These are phyloP conservation scores for Verruconis gallopava DNA, from an alignment of 2,329 filamentous ascomycete genomes.

Conservation along the genomic window DNA sequence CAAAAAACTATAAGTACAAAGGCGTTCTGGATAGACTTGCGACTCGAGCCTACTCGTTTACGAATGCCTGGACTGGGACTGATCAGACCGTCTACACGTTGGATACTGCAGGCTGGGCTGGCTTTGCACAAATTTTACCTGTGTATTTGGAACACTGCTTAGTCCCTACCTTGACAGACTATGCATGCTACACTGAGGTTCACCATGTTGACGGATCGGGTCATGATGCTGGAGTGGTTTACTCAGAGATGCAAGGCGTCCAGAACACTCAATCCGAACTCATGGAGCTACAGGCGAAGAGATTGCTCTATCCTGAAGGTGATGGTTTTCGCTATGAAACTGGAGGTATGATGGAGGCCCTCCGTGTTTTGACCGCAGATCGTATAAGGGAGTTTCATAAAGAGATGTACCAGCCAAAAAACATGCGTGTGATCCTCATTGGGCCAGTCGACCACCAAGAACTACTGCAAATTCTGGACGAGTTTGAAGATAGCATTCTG, in stretches of 20 bases:
- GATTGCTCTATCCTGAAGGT: slow-evolving; percentile 73
- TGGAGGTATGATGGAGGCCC: slow-evolving; percentile 88
- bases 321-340: slow-evolving; percentile 95
- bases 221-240: slow-evolving; percentile 89
- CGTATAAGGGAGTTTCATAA: slow-evolving; percentile 89
- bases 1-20: slow-evolving; percentile 86
- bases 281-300: slow-evolving; percentile 72
- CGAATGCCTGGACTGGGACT: slow-evolving; percentile 94
- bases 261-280: slow-evolving; percentile 75
- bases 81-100: slow-evolving; percentile 95
- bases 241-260: slow-evolving; percentile 96
- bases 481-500: slow-evolving; percentile 78
- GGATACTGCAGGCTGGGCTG: slow-evolving; percentile 92
- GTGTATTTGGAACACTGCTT: slow-evolving; percentile 93
- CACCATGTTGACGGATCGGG: slow-evolving; percentile 90
- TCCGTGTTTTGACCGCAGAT: slow-evolving; percentile 74
- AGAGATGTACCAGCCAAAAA: slow-evolving; percentile 96
- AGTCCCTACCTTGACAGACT: slow-evolving; percentile 81
- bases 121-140: slow-evolving; percentile 86
- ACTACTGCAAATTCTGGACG: slow-evolving; percentile 67
- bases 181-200: slow-evolving; percentile 87
- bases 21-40: slow-evolving; percentile 89
- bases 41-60: slow-evolving; percentile 81
- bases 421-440: slow-evolving; percentile 81
- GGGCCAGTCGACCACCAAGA: slow-evolving; percentile 78